Evolutionary conservation across 371 early-diverging fungal species (phyloP).

Genomic region (Sporodiniella umbellata): DNA sequence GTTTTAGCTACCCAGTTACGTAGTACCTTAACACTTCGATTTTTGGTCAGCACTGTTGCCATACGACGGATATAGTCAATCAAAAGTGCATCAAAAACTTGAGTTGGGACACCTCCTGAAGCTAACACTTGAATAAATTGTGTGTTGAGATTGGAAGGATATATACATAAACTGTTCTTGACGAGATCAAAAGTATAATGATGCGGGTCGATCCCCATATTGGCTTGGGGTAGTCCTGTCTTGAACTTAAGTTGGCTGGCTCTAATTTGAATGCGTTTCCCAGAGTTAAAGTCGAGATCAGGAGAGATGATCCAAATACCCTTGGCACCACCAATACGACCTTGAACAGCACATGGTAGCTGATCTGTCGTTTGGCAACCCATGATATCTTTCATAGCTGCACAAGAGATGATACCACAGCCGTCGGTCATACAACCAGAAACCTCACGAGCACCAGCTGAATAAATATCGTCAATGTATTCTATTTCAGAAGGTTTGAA

Average conservation of each 20-base stretch:
- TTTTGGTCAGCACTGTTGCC: constrained; percentile 24
- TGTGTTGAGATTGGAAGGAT: constrained; percentile 40
- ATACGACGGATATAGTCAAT: constrained; percentile 35
- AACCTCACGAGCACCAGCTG: constrained; percentile 14
- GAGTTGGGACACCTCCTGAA: constrained; percentile 36
- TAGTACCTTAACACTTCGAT: constrained; percentile 25
- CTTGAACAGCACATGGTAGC: constrained; percentile 47
- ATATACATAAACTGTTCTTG: constrained; percentile 32
- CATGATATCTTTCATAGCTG: constrained; percentile 44
- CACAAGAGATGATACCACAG: constrained; percentile 44
- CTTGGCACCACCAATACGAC: constrained; percentile 51
- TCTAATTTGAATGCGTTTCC: constrained; percentile 39
- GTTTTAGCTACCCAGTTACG: constrained; percentile 35
- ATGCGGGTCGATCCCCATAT: constrained; percentile 27
- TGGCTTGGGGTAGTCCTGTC: constrained; percentile 24
- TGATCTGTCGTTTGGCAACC: constrained; percentile 28
- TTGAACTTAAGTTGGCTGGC: constrained; percentile 45
- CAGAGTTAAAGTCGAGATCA: constrained; percentile 23
- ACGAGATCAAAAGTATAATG: constrained; percentile 46
- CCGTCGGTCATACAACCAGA: constrained; percentile 46
- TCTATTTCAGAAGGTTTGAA: constrained; percentile 33
- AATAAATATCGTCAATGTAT: constrained; percentile 33
- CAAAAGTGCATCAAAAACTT: constrained; percentile 35
- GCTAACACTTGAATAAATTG: constrained; percentile 48
- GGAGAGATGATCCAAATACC: constrained; percentile 47